Evolutionary conservation across 306 rosid species (phyloP).

Genomic region (Argentina anserina): DNA sequence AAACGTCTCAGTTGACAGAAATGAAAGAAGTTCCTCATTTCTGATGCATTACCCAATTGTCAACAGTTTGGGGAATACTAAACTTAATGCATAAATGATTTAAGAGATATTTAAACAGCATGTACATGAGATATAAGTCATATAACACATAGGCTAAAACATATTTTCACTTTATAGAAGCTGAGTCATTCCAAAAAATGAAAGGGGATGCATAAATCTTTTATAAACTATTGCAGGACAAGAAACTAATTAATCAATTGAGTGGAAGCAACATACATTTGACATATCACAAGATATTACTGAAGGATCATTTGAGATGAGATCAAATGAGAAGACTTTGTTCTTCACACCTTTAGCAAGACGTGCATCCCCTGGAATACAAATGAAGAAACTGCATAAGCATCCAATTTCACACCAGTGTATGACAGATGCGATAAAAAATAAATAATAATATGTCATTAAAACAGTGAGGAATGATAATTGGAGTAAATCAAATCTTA

Average conservation of each 20-base stretch:
- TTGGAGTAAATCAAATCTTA: constrained; percentile 31
- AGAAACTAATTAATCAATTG: background rate
- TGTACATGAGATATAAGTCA: background rate
- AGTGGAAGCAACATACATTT: constrained; percentile 51
- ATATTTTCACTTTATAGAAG: background rate
- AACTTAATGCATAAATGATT: background rate
- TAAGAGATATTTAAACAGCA: background rate
- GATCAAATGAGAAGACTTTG: constrained; percentile 85
- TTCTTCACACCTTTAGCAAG: constrained; percentile 76
- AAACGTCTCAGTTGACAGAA: background rate
- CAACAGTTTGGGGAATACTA: background rate
- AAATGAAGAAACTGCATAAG: constrained; percentile 19
- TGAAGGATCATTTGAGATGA: constrained; percentile 70
- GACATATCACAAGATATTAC: constrained; percentile 91
- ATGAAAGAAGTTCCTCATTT: background rate
- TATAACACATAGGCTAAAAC: background rate
- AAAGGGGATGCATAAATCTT: background rate
- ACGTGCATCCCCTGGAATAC: constrained; percentile 81
- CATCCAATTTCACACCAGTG: background rate
- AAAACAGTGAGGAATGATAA: background rate
- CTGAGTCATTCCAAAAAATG: background rate
- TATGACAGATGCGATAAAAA: background rate
- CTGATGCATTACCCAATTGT: background rate
- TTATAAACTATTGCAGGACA: background rate
- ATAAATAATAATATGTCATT: background rate